These are phyloP conservation scores for Mrakia hoshinonis DNA, from an alignment of 768 basidiomycete species.

Conservation along the genomic window DNA sequence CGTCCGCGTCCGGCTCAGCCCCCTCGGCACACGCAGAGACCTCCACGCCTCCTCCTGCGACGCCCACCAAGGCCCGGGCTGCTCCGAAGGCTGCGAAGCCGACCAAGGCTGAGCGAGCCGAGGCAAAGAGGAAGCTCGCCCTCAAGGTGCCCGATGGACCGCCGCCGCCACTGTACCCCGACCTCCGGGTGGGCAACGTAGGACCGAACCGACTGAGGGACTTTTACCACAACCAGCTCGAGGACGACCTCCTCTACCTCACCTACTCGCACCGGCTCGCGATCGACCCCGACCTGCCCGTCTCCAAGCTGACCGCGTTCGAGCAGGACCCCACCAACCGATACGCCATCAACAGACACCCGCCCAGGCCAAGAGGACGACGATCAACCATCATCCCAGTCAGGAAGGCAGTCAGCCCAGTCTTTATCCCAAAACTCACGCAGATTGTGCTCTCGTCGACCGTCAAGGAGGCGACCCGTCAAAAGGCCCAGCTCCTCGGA, in stretches of 20 bases:
- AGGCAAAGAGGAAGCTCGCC: not conserved
- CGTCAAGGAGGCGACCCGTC: conserved; percentile 66
- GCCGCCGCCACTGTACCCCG: not conserved
- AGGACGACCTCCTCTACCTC: conserved; percentile 88
- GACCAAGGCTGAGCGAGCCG: not conserved
- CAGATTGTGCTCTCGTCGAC: conserved; percentile 78
- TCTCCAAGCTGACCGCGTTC: conserved; percentile 37
- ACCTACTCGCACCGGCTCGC: conserved; percentile 61
- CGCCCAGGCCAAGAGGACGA: conserved; percentile 55
- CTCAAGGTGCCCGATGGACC: not conserved
- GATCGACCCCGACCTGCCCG: conserved; percentile 32
- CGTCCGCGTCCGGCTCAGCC: not conserved
- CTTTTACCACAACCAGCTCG: conserved; percentile 74
- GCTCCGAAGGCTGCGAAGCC: not conserved
- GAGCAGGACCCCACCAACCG: conserved; percentile 51
- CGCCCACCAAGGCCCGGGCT: not conserved
- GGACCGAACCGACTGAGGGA: conserved; percentile 52
- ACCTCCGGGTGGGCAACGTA: conserved; percentile 10
- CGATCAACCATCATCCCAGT: conserved; percentile 51
- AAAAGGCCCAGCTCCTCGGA: conserved; percentile 65
- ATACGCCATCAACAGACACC: conserved; percentile 68
- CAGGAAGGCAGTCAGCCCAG: conserved; percentile 51
- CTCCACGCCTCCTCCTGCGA: not conserved
- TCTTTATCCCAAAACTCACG: conserved; percentile 68
- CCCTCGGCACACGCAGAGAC: not conserved